Evolutionary conservation across 257 asterid species (phyloP).

Genomic region (Nicotiana tomentosiformis): DNA sequence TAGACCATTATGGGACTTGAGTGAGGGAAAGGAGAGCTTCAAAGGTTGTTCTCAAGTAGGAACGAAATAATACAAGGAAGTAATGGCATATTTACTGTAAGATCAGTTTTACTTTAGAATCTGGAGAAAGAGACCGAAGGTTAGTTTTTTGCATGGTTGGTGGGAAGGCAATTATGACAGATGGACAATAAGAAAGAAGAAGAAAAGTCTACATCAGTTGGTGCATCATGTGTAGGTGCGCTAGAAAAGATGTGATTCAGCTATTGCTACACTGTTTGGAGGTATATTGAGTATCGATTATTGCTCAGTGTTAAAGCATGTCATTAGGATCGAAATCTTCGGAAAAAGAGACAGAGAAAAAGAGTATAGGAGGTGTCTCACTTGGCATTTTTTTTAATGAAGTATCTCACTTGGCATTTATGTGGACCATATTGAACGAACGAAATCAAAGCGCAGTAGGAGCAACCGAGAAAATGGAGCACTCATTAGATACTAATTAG

Average conservation of each 20-base stretch:
- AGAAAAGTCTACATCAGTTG: not conserved
- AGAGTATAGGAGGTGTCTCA: not conserved
- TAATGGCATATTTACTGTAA: not conserved
- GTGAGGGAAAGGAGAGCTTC: not conserved
- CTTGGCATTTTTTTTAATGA: too few relatives aligned
- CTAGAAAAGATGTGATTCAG: not conserved
- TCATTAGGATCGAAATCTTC: not conserved
- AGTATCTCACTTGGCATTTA: not conserved
- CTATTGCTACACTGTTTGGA: not conserved
- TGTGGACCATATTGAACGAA: not conserved
- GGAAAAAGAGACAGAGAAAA: not conserved
- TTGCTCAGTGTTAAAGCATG: not conserved
- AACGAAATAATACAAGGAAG: not conserved
- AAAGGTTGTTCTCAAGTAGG: not conserved
- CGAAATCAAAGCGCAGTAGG: not conserved
- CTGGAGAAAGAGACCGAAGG: not conserved
- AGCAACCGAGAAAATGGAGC: not conserved
- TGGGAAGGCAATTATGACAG: not conserved
- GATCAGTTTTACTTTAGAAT: not conserved
- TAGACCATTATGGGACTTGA: not conserved
- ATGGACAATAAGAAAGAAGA: not conserved
- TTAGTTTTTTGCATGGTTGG: not conserved
- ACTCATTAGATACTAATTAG: not conserved
- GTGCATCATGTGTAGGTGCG: not conserved
- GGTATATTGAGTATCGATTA: not conserved